These are phyloP conservation scores for Allantophomopsis cytisporea DNA, from an alignment of 2,329 filamentous ascomycete genomes.

Conservation along the genomic window DNA sequence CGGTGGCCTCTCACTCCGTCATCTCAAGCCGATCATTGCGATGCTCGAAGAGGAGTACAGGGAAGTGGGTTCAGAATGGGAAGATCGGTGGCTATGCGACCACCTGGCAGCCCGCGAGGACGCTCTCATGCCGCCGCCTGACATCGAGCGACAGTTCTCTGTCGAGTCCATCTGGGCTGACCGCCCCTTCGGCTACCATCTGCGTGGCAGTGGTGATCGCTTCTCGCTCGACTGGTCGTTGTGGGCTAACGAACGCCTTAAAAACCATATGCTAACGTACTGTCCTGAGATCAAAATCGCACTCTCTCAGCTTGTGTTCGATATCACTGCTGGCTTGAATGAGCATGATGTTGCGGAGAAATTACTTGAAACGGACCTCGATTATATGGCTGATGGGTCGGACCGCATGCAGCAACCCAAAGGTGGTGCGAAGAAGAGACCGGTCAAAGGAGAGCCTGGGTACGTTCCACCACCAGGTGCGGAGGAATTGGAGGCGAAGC, in stretches of 20 bases:
- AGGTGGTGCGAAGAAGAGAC: too few relatives aligned
- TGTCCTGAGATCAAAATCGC: slow-evolving; percentile 42
- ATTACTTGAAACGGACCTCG: too few relatives aligned
- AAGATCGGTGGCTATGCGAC: slow-evolving; percentile 12
- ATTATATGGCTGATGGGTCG: too few relatives aligned
- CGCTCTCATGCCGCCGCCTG: not conserved
- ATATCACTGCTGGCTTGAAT: not conserved
- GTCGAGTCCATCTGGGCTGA: slow-evolving; percentile 25
- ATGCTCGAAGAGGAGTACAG: slow-evolving; percentile 30
- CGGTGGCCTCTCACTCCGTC: slow-evolving; percentile 34
- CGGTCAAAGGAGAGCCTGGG: too few relatives aligned
- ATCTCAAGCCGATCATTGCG: slow-evolving; percentile 32
- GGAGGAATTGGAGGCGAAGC: too few relatives aligned
- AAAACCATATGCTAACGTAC: slow-evolving; percentile 34
- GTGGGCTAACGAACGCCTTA: slow-evolving; percentile 27
- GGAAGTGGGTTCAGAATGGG: slow-evolving; percentile 25
- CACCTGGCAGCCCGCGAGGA: not conserved
- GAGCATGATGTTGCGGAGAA: too few relatives aligned
- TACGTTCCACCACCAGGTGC: too few relatives aligned
- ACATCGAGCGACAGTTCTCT: not conserved
- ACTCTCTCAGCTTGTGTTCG: slow-evolving; percentile 11
- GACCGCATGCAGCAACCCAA: too few relatives aligned
- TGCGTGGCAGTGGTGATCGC: slow-evolving; percentile 28
- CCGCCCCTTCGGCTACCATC: slow-evolving; percentile 40
- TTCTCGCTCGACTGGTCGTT: slow-evolving; percentile 22